Evolutionary conservation across 306 rosid species (phyloP), one percentile per base, ranked within the genome.

Genomic region (Sindora glabra): DNA sequence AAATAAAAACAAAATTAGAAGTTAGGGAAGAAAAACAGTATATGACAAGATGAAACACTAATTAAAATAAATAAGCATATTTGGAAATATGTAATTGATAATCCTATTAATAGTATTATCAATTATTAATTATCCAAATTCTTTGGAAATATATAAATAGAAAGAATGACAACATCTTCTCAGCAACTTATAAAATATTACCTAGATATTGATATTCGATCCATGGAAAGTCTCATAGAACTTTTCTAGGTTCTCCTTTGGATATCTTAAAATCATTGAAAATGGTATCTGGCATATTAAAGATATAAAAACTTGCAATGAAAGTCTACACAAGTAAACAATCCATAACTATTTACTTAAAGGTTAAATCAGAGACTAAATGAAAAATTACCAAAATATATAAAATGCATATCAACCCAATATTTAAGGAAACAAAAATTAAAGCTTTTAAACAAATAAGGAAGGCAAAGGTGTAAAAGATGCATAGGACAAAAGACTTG

Each of bases 191-290:
- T 17, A 18, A 32, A 19, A 45, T 39, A 73, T 67, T 71, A 92
- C 98, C 98, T 92, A 96, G 73, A 83, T 78, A 67, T 70, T 86
- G 60, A 88, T 88, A 76, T 88, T 74, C 54, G 85, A 69, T 30
- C 98, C 96, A 76, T 92, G 98, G 79, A 86, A 92, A 34, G 98
- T 92, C 80, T 92, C 96, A 37, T 86, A 83, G 65, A 83, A 76
- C 62, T 37, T 85, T 74, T 81, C 95, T 6, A 68, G 72, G 67
- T 74, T 84, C 40, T 77, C 75, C 40, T 74, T 86, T 19, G 29
- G 73, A 72, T 83, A 74, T 64, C 74, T 81, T 67, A 92, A 73
- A 58, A 62, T 68, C 64, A 88, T 7, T 1, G 96, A 83, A 81
- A 92, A 92, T 22, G 95, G 95, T 62, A 92, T 83, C 96, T 92